Conservation (phyloP, 345 rosid genomes). For the Diplotaxis tenuifolia region DNA sequence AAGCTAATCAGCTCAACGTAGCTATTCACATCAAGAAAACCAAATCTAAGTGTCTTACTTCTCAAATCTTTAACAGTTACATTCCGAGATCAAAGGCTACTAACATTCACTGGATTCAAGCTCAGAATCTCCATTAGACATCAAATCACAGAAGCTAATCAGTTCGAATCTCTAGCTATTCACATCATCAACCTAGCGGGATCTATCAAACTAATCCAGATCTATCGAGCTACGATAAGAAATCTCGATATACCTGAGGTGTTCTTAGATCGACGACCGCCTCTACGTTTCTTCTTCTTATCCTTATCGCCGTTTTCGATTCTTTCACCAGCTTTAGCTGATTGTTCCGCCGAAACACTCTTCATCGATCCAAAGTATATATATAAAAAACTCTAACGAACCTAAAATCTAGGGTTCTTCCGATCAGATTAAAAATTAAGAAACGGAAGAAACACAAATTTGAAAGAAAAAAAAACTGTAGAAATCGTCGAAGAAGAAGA, state of each 20-base stretch:
- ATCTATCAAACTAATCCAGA: neutral
- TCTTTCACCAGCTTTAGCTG: slow-evolving; percentile 42
- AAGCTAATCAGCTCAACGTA: neutral
- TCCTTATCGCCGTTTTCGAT: slow-evolving; percentile 64
- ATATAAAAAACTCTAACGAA: neutral
- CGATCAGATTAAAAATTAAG: slow-evolving; percentile 44
- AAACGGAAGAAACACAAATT: slow-evolving; percentile 46
- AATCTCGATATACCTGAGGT: slow-evolving; percentile 37
- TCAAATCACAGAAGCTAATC: too few species aligned
- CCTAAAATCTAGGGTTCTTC: slow-evolving; percentile 43
- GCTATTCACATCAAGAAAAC: neutral
- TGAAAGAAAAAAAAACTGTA: neutral
- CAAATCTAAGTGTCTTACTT: too few species aligned
- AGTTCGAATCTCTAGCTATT: too few species aligned
- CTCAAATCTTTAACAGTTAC: too few species aligned
- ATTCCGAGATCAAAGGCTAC: too few species aligned
- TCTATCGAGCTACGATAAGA: neutral
- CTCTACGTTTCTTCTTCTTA: slow-evolving; percentile 66
- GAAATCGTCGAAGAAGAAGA: neutral
- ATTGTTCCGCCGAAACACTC: slow-evolving; percentile 39
- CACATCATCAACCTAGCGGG: too few species aligned
- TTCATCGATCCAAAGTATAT: slow-evolving; percentile 38
- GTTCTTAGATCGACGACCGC: slow-evolving; percentile 65
- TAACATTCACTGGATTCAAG: too few species aligned
- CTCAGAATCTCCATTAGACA: too few species aligned